These are phyloP conservation scores for Tephrocybe sp. DNA, from an alignment of 768 basidiomycete genomes.

Conservation along the genomic window DNA sequence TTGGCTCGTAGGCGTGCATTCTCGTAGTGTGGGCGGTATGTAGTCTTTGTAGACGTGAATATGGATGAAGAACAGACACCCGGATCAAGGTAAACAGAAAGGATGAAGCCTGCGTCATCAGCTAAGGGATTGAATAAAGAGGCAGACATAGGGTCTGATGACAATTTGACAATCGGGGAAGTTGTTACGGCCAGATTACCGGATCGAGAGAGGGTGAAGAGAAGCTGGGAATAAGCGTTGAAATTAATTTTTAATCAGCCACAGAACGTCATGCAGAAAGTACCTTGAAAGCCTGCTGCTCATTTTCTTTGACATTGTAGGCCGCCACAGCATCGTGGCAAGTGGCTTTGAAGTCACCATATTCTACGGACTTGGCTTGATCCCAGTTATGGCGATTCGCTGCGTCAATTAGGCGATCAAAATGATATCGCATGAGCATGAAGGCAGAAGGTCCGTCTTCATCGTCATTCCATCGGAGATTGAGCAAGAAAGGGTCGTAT, in stretches of 20 bases:
- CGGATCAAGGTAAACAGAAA: constrained; percentile 54
- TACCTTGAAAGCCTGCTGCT: constrained; percentile 30
- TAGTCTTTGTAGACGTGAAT: constrained; percentile 73
- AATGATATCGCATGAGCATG: constrained; percentile 59
- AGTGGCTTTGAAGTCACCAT: constrained; percentile 33
- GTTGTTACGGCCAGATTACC: constrained; percentile 35
- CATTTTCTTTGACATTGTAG: constrained; percentile 18
- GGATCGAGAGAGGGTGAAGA: constrained; percentile 42
- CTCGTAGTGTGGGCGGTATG: constrained; percentile 55
- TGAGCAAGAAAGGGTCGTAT: constrained; percentile 50
- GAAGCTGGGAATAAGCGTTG: constrained; percentile 37
- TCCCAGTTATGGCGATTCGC: constrained; percentile 52
- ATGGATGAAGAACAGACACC: constrained; percentile 48
- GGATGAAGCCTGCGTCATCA: constrained; percentile 22
- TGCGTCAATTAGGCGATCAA: constrained; percentile 55
- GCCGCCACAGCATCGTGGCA: constrained; percentile 45
- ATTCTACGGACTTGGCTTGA: constrained; percentile 32
- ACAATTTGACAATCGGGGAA: constrained; percentile 27
- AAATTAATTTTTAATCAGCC: constrained; percentile 6
- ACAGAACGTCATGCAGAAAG: neutral
- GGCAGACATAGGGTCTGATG: constrained; percentile 35
- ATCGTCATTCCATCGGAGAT: constrained; percentile 56
- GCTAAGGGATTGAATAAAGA: constrained; percentile 32
- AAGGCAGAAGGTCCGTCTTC: constrained; percentile 52
- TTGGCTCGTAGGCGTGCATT: constrained; percentile 58